Evolutionary conservation across 495 filamentous ascomycete genomes (phyloP).

Genomic region (Aspergillus ellipticus): DNA sequence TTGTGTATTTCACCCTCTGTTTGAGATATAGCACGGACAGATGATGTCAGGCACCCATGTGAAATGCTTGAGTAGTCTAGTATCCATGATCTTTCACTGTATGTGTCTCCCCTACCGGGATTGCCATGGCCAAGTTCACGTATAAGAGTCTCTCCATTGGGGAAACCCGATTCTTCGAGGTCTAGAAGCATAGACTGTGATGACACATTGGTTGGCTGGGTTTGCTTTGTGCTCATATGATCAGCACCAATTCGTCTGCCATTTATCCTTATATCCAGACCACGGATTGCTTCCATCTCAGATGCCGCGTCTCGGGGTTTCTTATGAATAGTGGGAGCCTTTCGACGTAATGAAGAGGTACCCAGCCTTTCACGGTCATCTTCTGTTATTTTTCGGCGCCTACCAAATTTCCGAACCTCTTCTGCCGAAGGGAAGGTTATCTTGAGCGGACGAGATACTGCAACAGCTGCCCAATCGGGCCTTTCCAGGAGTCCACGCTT

Average conservation of each 20-base stretch:
- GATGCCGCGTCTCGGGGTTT: background rate
- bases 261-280: slow-evolving; percentile 28
- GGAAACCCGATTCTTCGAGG: slow-evolving; percentile 11
- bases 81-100: background rate
- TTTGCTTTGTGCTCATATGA: background rate
- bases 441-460: slow-evolving; percentile 30
- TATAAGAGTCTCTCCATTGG: background rate
- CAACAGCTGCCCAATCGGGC: slow-evolving; percentile 35
- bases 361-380: slow-evolving; percentile 26
- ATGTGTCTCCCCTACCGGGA: background rate
- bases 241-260: slow-evolving; percentile 13
- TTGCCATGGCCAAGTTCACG: background rate
- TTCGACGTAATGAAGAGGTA: slow-evolving; percentile 1
- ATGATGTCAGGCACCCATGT: background rate
- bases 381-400: slow-evolving; percentile 35
- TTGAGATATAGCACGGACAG: background rate
- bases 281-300: slow-evolving; percentile 9
- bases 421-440: slow-evolving; percentile 27
- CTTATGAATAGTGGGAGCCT: background rate
- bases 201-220: slow-evolving; percentile 15
- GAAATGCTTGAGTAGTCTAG: background rate
- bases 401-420: slow-evolving; percentile 35
- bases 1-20: background rate
- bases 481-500: slow-evolving; percentile 33
- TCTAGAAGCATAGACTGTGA: slow-evolving; percentile 38